Conservation (phyloP, 768 basidiomycete genomes). For the Boletus subparvulus region DNA sequence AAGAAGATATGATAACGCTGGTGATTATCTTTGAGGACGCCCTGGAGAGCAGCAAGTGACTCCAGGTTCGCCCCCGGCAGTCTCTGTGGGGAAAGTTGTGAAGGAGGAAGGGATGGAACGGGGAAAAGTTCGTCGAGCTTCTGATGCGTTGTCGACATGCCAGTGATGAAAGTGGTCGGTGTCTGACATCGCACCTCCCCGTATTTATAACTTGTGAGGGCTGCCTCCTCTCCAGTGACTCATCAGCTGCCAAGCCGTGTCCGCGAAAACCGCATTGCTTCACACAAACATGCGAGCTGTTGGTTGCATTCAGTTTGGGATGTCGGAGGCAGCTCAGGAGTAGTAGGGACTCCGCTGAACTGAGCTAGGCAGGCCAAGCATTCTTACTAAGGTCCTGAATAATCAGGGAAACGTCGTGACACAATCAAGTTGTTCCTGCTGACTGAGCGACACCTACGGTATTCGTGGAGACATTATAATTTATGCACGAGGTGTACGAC, state of each 20-base stretch:
- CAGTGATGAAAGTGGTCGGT: neutral
- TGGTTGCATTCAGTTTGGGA: no score
- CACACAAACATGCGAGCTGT: neutral
- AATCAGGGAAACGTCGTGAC: no score
- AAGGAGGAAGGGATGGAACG: conserved; percentile 25
- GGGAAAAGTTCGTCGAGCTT: conserved; percentile 26
- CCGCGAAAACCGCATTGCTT: neutral
- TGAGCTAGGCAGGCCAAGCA: no score
- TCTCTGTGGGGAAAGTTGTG: conserved; percentile 26
- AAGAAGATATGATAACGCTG: conserved; percentile 49
- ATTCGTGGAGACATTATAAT: no score
- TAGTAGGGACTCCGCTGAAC: no score
- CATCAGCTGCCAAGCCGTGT: neutral
- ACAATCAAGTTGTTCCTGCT: no score
- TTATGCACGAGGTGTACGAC: no score
- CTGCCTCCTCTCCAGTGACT: neutral
- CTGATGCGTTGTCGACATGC: conserved; percentile 7
- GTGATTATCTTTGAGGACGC: conserved; percentile 49
- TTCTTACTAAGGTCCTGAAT: no score
- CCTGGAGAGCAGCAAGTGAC: conserved; percentile 24
- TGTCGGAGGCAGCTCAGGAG: no score
- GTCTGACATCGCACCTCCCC: no score
- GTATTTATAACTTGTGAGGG: conserved; percentile 4
- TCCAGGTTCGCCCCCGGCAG: conserved; percentile 25
- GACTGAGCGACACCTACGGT: no score